Evolutionary conservation across 1,284 basidiomycete species (phyloP), one percentile per base, ranked within the genome.

Genomic region (Grifola frondosa): DNA sequence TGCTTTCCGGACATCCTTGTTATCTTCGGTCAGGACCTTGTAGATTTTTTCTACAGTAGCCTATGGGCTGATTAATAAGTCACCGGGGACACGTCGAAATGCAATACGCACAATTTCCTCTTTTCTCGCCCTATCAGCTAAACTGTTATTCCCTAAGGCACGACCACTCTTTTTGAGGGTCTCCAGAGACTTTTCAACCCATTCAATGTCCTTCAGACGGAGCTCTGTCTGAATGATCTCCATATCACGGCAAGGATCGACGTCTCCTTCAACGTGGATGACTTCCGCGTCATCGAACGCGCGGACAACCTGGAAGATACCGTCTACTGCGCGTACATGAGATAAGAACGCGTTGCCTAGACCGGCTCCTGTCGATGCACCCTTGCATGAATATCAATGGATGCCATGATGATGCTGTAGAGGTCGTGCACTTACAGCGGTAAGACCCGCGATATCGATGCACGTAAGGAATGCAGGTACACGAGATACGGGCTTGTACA

Each of bases 211-310:
- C 73, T 99, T 99, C 43, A 99, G 71, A 37, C 95, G 78, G 28
- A 97, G 73, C 67, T 97, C 94, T 24, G 84, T 97, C 54, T 88
- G 87, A 65, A 99, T 99, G 63, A 98, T 97, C 56, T 92, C 86
- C 96, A 99, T 98, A 68, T 99, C 97, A 52, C 97, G 87, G 40
- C 91, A 58, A 16, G 97, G 97, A 70, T 99, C 78, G 46, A 99
- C 94, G 56, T 99, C 97, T 40, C 97, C 97, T 69, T 99, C 97
- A 58, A 99, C 97, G 69, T 99, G 97, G 56, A 92, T 98, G 64
- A 99, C 94, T 63, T 99, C 97, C 26, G 93, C 89, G 61, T 99
- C 97, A 63, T 98, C 96, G 64, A 99, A 99, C 6, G 95, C 94
- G 57, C 97, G 91, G 44, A 99, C 86, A 52, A 98, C 87, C 68